phyloP scores from a whole-genome alignment of 345 rosid species.

The Luvunga scandens region DNA sequence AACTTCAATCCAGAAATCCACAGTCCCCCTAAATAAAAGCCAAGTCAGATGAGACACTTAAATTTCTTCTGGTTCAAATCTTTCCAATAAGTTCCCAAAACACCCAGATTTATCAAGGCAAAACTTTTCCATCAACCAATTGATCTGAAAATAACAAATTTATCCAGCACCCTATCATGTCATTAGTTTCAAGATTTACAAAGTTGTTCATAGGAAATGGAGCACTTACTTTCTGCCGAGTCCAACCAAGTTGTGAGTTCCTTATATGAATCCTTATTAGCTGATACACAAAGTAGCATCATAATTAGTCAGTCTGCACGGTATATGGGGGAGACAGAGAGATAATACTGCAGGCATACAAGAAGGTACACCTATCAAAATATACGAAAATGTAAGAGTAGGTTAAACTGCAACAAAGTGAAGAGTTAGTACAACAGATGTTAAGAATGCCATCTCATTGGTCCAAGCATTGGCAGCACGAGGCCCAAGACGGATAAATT shows the following conservation, averaged over 20 bases:
- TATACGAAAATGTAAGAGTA: neutral
- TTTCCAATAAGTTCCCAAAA: conserved; percentile 9
- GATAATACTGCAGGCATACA: neutral
- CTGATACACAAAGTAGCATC: conserved; percentile 24
- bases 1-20: conserved; percentile 9
- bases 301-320: conserved; percentile 6
- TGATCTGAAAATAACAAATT: conserved; percentile 7
- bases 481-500: neutral
- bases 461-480: neutral
- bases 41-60: conserved; percentile 7
- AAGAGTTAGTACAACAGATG: neutral
- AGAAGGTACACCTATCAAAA: neutral
- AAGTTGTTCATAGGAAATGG: neutral
- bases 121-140: conserved; percentile 18
- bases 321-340: neutral
- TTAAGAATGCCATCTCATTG: neutral
- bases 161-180: conserved; percentile 18
- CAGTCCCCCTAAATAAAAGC: conserved; percentile 11
- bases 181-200: neutral
- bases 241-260: conserved; percentile 54
- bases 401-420: neutral
- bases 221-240: conserved; percentile 59
- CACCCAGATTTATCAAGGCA: conserved; percentile 17
- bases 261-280: conserved; percentile 44
- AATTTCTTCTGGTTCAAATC: conserved; percentile 13